These are phyloP conservation scores for Castanea sativa DNA, from an alignment of 306 rosid species.

Conservation along the genomic window DNA sequence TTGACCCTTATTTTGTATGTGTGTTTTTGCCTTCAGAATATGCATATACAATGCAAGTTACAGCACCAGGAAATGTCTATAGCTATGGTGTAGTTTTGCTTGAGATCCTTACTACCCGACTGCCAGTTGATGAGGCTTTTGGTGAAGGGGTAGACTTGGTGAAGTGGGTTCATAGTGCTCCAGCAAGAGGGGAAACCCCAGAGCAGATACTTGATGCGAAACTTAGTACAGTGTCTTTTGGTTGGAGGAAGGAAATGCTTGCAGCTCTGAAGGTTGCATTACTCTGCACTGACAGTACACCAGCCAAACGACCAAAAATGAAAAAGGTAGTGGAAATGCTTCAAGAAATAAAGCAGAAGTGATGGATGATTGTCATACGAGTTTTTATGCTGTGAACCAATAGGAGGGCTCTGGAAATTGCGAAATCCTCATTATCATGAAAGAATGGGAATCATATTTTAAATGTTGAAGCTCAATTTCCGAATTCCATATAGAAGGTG, in stretches of 20 bases:
- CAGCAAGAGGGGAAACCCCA: constrained; percentile 87
- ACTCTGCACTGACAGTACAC: constrained; percentile 88
- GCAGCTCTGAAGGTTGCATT: constrained; percentile 92
- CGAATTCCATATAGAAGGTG: neutral
- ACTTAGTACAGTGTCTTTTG: constrained; percentile 91
- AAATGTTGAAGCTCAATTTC: neutral
- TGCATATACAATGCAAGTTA: constrained; percentile 99
- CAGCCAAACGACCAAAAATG: constrained; percentile 97
- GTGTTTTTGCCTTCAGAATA: constrained; percentile 54
- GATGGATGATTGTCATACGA: constrained; percentile 10
- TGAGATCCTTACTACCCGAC: constrained; percentile 87
- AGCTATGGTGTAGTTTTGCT: constrained; percentile 92
- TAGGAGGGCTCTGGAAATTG: neutral
- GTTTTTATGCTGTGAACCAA: neutral
- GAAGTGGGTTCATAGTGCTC: constrained; percentile 96
- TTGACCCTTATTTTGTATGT: neutral
- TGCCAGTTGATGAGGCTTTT: constrained; percentile 87
- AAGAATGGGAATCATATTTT: neutral
- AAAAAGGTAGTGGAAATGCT: constrained; percentile 97
- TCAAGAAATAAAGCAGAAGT: constrained; percentile 61
- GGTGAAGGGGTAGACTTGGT: constrained; percentile 95
- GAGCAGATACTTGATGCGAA: constrained; percentile 92
- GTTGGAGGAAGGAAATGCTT: constrained; percentile 99
- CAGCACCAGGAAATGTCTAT: constrained; percentile 95
- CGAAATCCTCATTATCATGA: neutral